Evolutionary conservation across 2,329 filamentous ascomycete genomes (phyloP).

Genomic region (Furcasterigmium sp.): DNA sequence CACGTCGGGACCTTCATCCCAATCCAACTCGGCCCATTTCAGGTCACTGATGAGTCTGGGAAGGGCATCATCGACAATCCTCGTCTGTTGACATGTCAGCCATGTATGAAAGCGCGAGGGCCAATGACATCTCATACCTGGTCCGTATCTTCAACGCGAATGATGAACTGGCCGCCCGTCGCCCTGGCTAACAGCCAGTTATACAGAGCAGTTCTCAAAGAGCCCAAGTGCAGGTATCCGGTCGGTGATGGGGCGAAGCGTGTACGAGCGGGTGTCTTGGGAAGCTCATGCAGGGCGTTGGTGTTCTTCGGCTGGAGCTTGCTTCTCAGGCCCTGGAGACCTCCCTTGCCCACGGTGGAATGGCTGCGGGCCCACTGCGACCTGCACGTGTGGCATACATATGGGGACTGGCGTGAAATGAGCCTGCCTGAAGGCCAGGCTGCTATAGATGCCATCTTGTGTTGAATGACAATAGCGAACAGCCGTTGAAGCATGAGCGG

Average conservation of each 20-base stretch:
- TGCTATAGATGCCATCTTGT: conserved; percentile 7
- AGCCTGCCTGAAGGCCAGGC: conserved; percentile 5
- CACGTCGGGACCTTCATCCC: conserved; percentile 90
- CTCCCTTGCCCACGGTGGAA: conserved; percentile 7
- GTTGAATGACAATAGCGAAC: too few relatives aligned
- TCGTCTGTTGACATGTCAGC: conserved; percentile 50
- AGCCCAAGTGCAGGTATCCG: conserved; percentile 87
- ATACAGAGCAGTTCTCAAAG: conserved; percentile 87
- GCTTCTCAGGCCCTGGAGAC: conserved; percentile 11
- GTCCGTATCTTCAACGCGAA: conserved; percentile 94
- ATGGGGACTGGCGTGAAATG: not conserved
- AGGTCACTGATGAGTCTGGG: conserved; percentile 72
- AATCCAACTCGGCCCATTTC: conserved; percentile 80
- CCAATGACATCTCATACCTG: conserved; percentile 48
- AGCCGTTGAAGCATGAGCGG: conserved; percentile 7
- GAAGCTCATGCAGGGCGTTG: conserved; percentile 26
- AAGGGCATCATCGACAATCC: conserved; percentile 77
- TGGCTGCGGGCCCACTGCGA: conserved; percentile 6
- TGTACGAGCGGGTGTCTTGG: conserved; percentile 46
- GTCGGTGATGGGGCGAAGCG: conserved; percentile 96
- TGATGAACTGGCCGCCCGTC: conserved; percentile 82
- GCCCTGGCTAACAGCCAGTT: conserved; percentile 87
- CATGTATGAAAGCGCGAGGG: not conserved
- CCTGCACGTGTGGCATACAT: conserved; percentile 3
- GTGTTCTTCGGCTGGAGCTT: conserved; percentile 9